Percentiles rank a stretch among this genome's conserved stretches.
Evolutionary conservation across 805 yeast genomes (phyloP).

Genomic region (Candida adriatica): DNA sequence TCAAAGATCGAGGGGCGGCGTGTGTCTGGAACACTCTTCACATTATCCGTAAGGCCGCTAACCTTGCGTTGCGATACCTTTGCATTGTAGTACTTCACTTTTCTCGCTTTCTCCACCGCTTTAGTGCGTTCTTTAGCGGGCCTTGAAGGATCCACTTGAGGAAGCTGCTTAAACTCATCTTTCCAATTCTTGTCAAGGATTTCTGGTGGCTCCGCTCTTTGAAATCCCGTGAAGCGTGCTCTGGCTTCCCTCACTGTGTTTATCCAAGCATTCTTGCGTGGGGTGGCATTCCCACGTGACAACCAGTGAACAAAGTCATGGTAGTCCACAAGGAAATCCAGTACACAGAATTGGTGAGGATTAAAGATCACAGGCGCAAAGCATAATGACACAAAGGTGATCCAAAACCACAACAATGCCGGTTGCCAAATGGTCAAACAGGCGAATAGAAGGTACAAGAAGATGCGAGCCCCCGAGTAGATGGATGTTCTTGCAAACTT

Average conservation of each 20-base stretch:
- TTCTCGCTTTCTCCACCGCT: background rate
- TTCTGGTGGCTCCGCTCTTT: background rate
- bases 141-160: constrained; percentile 62
- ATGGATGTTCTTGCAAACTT: constrained; percentile 72
- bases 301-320: constrained; percentile 65
- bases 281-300: constrained; percentile 65
- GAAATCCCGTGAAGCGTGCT: constrained; percentile 85
- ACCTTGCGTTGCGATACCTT: too few relatives aligned
- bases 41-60: background rate
- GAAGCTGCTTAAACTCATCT: constrained; percentile 46
- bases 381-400: constrained; percentile 57
- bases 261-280: constrained; percentile 74
- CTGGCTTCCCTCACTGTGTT: constrained; percentile 68
- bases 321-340: constrained; percentile 67
- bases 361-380: constrained; percentile 70
- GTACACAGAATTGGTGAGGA: constrained; percentile 69
- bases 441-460: constrained; percentile 68
- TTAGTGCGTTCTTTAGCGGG: constrained; percentile 21
- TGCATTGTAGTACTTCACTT: background rate
- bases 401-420: constrained; percentile 68
- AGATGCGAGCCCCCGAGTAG: constrained; percentile 66
- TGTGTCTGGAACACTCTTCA: background rate
- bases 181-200: background rate
- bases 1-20: constrained; percentile 60
- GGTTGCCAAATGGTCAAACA: constrained; percentile 78